A percentile compares a stretch with the other conserved stretches of the same genome.
These are phyloP conservation scores for Polytolypa hystricis DNA, from an alignment of 2,329 filamentous ascomycete genomes.

Conservation along the genomic window DNA sequence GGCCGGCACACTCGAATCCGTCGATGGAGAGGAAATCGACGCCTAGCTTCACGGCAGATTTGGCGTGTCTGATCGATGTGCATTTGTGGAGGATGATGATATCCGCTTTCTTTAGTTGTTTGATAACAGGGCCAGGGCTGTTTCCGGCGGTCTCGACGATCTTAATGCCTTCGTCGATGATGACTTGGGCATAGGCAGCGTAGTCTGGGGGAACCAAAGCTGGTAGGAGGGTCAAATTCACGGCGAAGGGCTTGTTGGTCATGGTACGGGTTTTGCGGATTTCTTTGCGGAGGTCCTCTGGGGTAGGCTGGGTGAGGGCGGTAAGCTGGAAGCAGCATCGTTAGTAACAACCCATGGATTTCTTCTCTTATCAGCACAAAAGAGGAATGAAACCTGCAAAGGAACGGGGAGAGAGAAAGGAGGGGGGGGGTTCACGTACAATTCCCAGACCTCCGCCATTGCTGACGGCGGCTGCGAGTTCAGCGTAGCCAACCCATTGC, in stretches of 20 bases:
- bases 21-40: slow-evolving; percentile 96
- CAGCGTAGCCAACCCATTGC: slow-evolving; percentile 47
- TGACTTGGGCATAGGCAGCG: slow-evolving; percentile 75
- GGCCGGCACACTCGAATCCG: slow-evolving; percentile 88
- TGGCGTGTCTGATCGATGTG: slow-evolving; percentile 87
- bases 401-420: no score
- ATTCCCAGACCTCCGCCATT: slow-evolving; percentile 44
- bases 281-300: slow-evolving; percentile 84
- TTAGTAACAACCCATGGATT: no score
- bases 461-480: slow-evolving; percentile 42
- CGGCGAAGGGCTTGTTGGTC: slow-evolving; percentile 57
- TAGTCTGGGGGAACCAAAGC: slow-evolving; percentile 87
- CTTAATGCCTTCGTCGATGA: slow-evolving; percentile 83
- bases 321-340: slow-evolving; percentile 31
- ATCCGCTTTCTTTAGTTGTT: slow-evolving; percentile 69
- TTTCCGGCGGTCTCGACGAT: slow-evolving; percentile 93
- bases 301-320: slow-evolving; percentile 75
- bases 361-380: no score
- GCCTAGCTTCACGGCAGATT: slow-evolving; percentile 82
- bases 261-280: slow-evolving; percentile 76
- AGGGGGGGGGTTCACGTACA: slow-evolving; percentile 22
- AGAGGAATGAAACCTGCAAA: no score
- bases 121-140: slow-evolving; percentile 80
- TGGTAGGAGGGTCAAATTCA: slow-evolving; percentile 91
- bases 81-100: slow-evolving; percentile 89